phyloP scores from a whole-genome alignment of 345 rosid genomes.

The rapeseed (Brassica napus) region DNA sequence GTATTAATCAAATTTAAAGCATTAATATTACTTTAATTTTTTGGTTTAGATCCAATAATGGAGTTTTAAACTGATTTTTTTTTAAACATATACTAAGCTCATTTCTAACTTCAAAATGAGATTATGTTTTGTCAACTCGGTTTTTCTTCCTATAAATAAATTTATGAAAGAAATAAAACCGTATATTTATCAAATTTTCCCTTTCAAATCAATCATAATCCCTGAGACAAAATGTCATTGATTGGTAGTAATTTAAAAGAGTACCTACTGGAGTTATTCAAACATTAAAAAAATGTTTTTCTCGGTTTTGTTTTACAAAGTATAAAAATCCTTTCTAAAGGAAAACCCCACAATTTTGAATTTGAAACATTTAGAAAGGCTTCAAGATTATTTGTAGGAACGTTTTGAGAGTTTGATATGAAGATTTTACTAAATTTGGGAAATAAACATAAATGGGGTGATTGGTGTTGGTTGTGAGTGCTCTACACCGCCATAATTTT shows the following conservation, averaged over 20 bases:
- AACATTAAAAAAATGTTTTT: neutral
- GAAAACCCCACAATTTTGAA: neutral
- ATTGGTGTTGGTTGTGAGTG: too few relatives aligned
- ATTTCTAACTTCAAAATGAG: neutral
- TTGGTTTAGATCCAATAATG: neutral
- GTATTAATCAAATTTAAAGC: neutral
- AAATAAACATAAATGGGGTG: too few relatives aligned
- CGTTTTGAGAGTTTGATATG: neutral
- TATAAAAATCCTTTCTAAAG: neutral
- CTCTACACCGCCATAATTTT: too few relatives aligned
- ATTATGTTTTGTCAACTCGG: neutral
- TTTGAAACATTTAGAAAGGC: neutral
- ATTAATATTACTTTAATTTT: neutral
- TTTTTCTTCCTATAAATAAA: neutral
- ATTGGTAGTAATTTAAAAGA: constrained; percentile 9
- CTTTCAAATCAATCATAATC: constrained; percentile 26
- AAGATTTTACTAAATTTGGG: neutral
- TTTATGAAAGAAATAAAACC: neutral
- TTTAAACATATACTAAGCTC: neutral
- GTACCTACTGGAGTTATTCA: constrained; percentile 23
- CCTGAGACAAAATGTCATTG: constrained; percentile 4
- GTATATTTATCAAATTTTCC: neutral
- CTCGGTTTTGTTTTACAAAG: neutral
- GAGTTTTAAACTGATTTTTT: neutral
- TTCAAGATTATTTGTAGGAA: neutral